These are phyloP conservation scores for Turnera subulata DNA, from an alignment of 345 rosid species.

Conservation along the genomic window DNA sequence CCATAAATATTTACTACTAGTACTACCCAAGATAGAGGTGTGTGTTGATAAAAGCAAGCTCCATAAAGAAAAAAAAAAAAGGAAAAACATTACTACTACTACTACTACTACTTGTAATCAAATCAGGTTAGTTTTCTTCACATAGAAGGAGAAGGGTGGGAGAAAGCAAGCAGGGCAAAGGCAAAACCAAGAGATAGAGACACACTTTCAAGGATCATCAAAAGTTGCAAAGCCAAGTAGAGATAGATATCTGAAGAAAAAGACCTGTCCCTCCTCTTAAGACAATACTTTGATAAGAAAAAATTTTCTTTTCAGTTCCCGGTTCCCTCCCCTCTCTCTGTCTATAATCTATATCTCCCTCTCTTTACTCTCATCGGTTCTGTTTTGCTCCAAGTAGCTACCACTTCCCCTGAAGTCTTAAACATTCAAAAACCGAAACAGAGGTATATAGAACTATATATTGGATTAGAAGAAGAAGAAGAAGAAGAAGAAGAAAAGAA, in stretches of 20 bases:
- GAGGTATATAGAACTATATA: too few species aligned
- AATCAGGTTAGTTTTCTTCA: conserved; percentile 63
- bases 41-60: conserved; percentile 20
- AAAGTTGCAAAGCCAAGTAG: conserved; percentile 20
- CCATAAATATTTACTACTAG: conserved; percentile 23
- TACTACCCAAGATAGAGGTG: background rate
- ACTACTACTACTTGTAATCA: conserved; percentile 3
- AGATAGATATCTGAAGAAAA: conserved; percentile 33
- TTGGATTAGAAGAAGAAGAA: too few species aligned
- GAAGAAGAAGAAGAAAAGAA: background rate
- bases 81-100: background rate
- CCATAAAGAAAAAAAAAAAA: background rate
- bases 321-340: conserved; percentile 28
- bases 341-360: too few species aligned
- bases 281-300: conserved; percentile 45
- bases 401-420: conserved; percentile 3
- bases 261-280: conserved; percentile 49
- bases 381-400: background rate
- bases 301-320: conserved; percentile 36
- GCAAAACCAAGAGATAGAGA: conserved; percentile 44
- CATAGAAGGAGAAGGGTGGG: conserved; percentile 40
- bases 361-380: conserved; percentile 6
- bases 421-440: too few species aligned
- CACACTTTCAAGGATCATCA: conserved; percentile 34
- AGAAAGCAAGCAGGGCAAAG: conserved; percentile 19